Base-by-base conservation (phyloP, 805 yeast species). In the Candida silvatica region DNA sequence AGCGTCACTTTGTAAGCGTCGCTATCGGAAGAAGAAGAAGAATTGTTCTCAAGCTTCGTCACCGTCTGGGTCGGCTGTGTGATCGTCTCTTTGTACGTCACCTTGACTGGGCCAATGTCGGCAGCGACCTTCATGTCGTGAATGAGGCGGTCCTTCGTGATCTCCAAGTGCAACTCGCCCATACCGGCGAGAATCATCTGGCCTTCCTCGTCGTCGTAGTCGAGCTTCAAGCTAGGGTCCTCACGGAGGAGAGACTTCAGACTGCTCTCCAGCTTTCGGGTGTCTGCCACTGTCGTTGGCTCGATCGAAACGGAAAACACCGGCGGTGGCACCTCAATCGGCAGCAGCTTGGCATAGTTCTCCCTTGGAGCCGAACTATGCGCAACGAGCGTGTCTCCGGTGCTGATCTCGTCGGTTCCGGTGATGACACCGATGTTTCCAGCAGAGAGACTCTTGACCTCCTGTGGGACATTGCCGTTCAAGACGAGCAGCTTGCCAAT, bases 371-470 rank as follows among this genome's bases (percentile, higher is more conserved):
- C 41, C 18, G 7, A 57, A 34, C 5, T 46, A 43, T 9, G 31
- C 38, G 1, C 44, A 8, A 88, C 70, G 3, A 92, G 58, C 0
- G 97, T 90, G 52, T 92, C 97, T 3, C 98, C 98, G 1, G 98
- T 92, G 15, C 76, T 66, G 18, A 90, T 69, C 28, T 77, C 77
- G 35, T 77, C 79, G 3, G 78, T 65, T 2, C 88, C 88, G 2
- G 80, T 64, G n/a, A 84, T 69, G 4, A 92, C 97, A 24, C 97
- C 97, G 49, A 92, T 92, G 43, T 84, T 85, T 3, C 98, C 98
- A 0, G 82, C 67, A 5, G 64, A 54, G 16, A 90, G 64, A 19
- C 54, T 56, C 18, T 65, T 58, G 3, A 87, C 86, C 29, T 82
- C 87, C 39, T 80, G 75, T 0, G 94, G 87, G 20, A 66, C 66